phyloP scores from a whole-genome alignment of 495 filamentous ascomycete genomes.

The Penicillium riverlandense region DNA sequence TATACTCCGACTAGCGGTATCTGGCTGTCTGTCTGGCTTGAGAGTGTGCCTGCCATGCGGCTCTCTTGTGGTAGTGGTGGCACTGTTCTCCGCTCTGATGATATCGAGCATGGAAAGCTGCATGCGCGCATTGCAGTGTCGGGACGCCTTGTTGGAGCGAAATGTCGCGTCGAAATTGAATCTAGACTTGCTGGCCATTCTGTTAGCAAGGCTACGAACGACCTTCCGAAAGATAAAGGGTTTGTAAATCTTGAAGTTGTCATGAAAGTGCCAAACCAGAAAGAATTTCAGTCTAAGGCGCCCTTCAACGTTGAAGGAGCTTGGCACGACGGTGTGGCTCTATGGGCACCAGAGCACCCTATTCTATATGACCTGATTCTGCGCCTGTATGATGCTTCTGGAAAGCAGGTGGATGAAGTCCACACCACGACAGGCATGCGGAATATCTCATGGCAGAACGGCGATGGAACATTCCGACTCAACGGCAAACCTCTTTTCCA shows the following conservation, averaged over 20 bases:
- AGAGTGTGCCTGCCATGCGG: constrained; percentile 25
- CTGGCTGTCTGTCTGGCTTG: constrained; percentile 31
- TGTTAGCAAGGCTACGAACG: constrained; percentile 8
- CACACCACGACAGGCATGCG: constrained; percentile 31
- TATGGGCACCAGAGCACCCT: constrained; percentile 34
- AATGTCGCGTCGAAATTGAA: constrained; percentile 17
- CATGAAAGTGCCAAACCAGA: constrained; percentile 10
- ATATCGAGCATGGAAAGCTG: constrained; percentile 20
- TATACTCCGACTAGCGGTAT: constrained; percentile 33
- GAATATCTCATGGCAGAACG: constrained; percentile 24
- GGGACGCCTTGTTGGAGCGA: constrained; percentile 6
- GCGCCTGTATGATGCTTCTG: constrained; percentile 13
- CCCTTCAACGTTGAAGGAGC: constrained; percentile 9
- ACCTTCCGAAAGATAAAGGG: constrained; percentile 11
- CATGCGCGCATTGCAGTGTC: constrained; percentile 17
- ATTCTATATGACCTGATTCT: constrained; percentile 28
- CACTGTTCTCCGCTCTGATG: constrained; percentile 25
- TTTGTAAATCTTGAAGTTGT: constrained; percentile 15
- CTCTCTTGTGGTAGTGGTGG: constrained; percentile 21
- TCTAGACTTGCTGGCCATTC: constrained; percentile 10
- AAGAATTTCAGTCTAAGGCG: constrained; percentile 2
- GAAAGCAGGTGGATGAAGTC: constrained; percentile 19
- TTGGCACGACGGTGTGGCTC: constrained; percentile 24
- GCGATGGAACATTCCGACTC: constrained; percentile 30
- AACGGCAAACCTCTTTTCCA: constrained; percentile 34